Percentiles rank a stretch among this genome's conserved stretches.
Conservation (phyloP, 345 rosid species). For the rapeseed (Brassica napus) region DNA sequence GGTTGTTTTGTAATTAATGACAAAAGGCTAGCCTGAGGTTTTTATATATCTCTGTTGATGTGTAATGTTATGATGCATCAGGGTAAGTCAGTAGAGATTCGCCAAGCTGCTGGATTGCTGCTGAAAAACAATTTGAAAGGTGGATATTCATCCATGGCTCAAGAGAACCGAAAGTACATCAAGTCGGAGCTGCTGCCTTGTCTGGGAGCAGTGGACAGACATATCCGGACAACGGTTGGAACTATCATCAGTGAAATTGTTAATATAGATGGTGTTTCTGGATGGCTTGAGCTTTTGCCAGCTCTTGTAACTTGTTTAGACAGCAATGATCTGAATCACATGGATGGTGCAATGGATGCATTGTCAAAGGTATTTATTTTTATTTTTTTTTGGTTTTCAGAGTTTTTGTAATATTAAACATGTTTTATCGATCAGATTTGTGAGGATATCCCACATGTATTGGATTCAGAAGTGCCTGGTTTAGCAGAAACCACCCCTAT, state of each 20-base stretch:
- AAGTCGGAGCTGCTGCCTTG: slow-evolving; percentile 83
- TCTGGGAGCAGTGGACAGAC: slow-evolving; percentile 81
- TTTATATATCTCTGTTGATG: background rate
- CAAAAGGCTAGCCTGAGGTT: background rate
- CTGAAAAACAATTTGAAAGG: slow-evolving; percentile 81
- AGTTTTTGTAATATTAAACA: background rate
- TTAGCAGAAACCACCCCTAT: slow-evolving; percentile 85
- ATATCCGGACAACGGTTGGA: slow-evolving; percentile 89
- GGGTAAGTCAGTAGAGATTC: slow-evolving; percentile 84
- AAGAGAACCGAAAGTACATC: slow-evolving; percentile 59
- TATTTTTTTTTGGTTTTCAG: background rate
- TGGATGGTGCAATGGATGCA: slow-evolving; percentile 99
- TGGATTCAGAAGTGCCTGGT: slow-evolving; percentile 90
- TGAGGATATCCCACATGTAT: slow-evolving; percentile 88
- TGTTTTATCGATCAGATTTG: slow-evolving; percentile 58
- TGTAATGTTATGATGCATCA: slow-evolving; percentile 34
- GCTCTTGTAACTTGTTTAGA: slow-evolving; percentile 83
- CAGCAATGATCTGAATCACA: slow-evolving; percentile 78
- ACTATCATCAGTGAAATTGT: slow-evolving; percentile 78
- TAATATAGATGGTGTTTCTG: slow-evolving; percentile 64
- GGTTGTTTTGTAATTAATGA: too few relatives aligned
- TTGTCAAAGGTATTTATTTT: slow-evolving; percentile 69
- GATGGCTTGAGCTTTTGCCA: slow-evolving; percentile 88
- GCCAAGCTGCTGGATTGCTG: slow-evolving; percentile 97
- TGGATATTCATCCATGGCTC: slow-evolving; percentile 63